Evolutionary conservation across 1,139 yeast genomes (phyloP), one percentile per base, ranked within the genome.

Genomic region (Magnusiomyces clavatus): DNA sequence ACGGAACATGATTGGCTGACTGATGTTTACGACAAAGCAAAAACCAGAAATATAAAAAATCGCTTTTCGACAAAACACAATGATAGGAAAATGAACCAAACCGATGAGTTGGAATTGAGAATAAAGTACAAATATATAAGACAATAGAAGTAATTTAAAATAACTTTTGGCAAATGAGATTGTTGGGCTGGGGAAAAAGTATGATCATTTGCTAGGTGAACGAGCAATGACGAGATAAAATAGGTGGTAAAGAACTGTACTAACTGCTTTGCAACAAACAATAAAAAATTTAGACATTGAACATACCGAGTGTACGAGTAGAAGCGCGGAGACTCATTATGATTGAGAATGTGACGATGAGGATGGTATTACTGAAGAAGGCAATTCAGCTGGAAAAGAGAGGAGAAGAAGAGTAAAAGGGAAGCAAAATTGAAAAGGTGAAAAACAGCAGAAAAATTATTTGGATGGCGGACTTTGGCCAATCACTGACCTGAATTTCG

Each of bases 311-410:
- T 52, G 58, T 49, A 53, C 62, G 58, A 48, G 64, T 51, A 47
- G 63, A 64, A 50, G 61, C 55, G 50, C 65, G 64, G 52, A 61
- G 63, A 59, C 64, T 61, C 64, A 61, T 62, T 51, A 45, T 55
- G 51, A 34, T 36, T 17, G 41, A 16, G 10, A 36, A 31, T 29
- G 12, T 41, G n/a, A 8, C 14, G 37, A 11, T n/a, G 13, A 13
- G 14, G 29, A 24, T 6, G 37, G 46, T 24, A 24, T n/a, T 45
- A 19, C 42, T 34, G 48, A 34, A 35, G 41, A 20, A 8, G 42
- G 42, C 37, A 13, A 39, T 24, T 43, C 17, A n/a, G 14, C 40
- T 43, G 19, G n/a, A 43, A 19, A 16, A 13, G 36, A 13, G n/a
- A 43, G 19, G 16, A 13, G 36, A 13, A 45, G 42, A 14, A 36